Base-by-base conservation (phyloP, 768 basidiomycete species). In the Leccinum rimulosum region DNA sequence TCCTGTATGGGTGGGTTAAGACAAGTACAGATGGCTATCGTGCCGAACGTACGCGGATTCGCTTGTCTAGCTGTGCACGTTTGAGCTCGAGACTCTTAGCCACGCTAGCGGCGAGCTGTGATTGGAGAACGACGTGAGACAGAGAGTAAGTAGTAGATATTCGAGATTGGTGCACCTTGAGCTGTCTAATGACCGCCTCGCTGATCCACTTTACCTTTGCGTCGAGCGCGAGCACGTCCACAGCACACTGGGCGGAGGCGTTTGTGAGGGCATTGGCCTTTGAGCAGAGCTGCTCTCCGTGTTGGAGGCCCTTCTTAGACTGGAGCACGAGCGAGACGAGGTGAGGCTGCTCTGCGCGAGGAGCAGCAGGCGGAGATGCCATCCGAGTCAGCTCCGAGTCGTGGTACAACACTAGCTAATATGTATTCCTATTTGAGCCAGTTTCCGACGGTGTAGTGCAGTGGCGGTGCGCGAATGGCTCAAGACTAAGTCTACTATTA, bases 301-400 rank as follows among this genome's bases (percentile, higher is more conserved):
- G 83, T 61, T 90, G 85, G 3, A 94, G 80, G 0, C 89, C 91
- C 66, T 89, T 89, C 79, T 92, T 89, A 2, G 91, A 92, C 66
- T 90, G 87, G 1, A 88, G 76, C 11, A 91, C 88, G 10, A 94
- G 83, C 25, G 88, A 84, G 35, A 89, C 82, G 22, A 93, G 83
- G 60, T 88, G 84, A 4, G 87, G 81, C 56, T 84, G 82, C 54
- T 82, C 80, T 5, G 69, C 38, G 22, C 43, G 62, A 7, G 49
- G 8, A 52, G 54, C 48, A 15, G 55, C 51, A 33, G 67, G 59
- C 27, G 63, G 56, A 15, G 69, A 67, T 5, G 62, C 50, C 71
- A 73, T 71, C 31, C 31, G 31, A 33, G 31, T 33, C 6, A 19
- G 35, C 45, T 22, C 22, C 22, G 22, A 22, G 22, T n/a, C 11